These are phyloP conservation scores for Trichophyton verrucosum DNA, from an alignment of 2,329 filamentous ascomycete species.

Conservation along the genomic window DNA sequence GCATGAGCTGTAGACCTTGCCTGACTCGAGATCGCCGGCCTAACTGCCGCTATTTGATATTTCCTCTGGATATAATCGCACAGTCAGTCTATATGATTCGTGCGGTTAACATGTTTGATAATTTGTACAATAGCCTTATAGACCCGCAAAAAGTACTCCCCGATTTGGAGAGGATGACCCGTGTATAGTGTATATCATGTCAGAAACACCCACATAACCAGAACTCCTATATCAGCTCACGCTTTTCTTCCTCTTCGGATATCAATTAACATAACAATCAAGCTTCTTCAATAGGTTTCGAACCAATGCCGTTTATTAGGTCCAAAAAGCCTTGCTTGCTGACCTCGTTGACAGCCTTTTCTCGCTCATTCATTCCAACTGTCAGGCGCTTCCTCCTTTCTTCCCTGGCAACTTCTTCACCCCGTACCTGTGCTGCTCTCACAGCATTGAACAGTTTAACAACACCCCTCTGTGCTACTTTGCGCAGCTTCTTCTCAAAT, in stretches of 20 bases:
- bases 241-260: neutral
- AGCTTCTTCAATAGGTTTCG: slow-evolving; percentile 36
- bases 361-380: slow-evolving; percentile 64
- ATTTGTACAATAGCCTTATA: slow-evolving; percentile 10
- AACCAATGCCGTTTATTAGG: slow-evolving; percentile 55
- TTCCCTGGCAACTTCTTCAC: slow-evolving; percentile 57
- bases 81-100: neutral
- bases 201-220: neutral
- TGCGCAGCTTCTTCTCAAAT: slow-evolving; percentile 66
- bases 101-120: neutral
- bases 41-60: neutral
- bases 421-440: slow-evolving; percentile 80
- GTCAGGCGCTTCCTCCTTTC: slow-evolving; percentile 58
- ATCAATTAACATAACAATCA: slow-evolving; percentile 16
- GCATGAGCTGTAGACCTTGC: neutral
- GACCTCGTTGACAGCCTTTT: slow-evolving; percentile 89
- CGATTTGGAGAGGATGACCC: slow-evolving; percentile 12
- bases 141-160: slow-evolving; percentile 7
- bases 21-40: neutral
- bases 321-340: slow-evolving; percentile 94
- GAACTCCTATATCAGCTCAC: neutral
- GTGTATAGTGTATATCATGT: slow-evolving; percentile 12
- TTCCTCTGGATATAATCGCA: neutral
- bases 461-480: slow-evolving; percentile 85
- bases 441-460: slow-evolving; percentile 96